Conservation (phyloP, 352 stramenopile species). For the Pythium aristosporum region DNA sequence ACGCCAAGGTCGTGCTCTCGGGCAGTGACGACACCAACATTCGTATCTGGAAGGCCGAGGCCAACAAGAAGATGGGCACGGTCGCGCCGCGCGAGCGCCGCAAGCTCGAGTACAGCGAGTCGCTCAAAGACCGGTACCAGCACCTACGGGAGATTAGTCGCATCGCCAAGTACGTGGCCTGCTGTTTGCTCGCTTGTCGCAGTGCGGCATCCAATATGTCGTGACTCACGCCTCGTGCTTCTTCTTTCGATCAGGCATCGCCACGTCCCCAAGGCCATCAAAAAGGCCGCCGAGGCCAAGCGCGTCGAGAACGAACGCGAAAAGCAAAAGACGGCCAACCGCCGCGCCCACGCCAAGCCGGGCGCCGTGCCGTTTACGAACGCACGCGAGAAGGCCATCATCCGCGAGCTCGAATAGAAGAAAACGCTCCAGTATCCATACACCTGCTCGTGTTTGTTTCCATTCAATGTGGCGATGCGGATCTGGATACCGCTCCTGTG, state of each 20-base stretch:
- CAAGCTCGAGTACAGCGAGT: slow-evolving; percentile 96
- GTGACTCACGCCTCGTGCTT: slow-evolving; percentile 2
- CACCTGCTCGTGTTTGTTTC: slow-evolving; percentile 1
- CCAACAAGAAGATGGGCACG: slow-evolving; percentile 93
- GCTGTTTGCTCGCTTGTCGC: background rate
- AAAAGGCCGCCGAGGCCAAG: slow-evolving; percentile 93
- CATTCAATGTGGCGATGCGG: background rate
- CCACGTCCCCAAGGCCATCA: slow-evolving; percentile 97
- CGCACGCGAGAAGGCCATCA: slow-evolving; percentile 71
- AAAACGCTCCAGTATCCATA: slow-evolving; percentile 1
- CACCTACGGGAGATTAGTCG: slow-evolving; percentile 95
- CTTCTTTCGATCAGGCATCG: slow-evolving; percentile 67
- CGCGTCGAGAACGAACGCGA: slow-evolving; percentile 77
- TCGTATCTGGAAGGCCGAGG: slow-evolving; percentile 98
- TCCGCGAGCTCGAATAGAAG: slow-evolving; percentile 80
- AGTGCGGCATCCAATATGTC: background rate
- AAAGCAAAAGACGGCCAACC: slow-evolving; percentile 86
- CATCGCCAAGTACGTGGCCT: slow-evolving; percentile 83
- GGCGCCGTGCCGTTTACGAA: slow-evolving; percentile 74
- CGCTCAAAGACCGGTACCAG: slow-evolving; percentile 95
- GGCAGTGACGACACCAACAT: slow-evolving; percentile 99
- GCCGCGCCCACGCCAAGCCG: slow-evolving; percentile 72
- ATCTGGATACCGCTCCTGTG: no score
- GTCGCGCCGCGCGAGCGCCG: slow-evolving; percentile 79
- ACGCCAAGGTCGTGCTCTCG: slow-evolving; percentile 96